Evolutionary conservation across 768 basidiomycete genomes (phyloP), one percentile per base, ranked within the genome.

Genomic region (Mycena leptocephala): DNA sequence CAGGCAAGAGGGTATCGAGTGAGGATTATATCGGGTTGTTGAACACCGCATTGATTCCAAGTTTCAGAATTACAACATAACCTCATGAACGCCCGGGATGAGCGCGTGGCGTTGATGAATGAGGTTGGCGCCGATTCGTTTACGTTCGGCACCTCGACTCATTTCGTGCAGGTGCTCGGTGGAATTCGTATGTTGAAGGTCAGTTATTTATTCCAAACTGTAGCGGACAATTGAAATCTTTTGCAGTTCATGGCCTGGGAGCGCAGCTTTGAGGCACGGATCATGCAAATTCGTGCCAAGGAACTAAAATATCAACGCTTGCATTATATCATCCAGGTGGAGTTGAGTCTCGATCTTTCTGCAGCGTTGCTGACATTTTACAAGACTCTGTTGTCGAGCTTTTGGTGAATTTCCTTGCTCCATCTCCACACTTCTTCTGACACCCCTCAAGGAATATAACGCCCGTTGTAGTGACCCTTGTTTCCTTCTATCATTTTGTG

Each of bases 121-220:
- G 94, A 95, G 89, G 89, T 94, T 70, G 81, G 91, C 16, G n/a
- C n/a, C n/a, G n/a, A n/a, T n/a, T n/a, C n/a, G n/a, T n/a, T n/a
- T n/a, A n/a, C n/a, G n/a, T n/a, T n/a, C n/a, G n/a, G n/a, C 89
- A 90, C 43, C 89, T 91, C 92, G 83, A 71, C 92, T 83, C 70
- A 43, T 64, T 16, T 70, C 14, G 62, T 22, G 24, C 74, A 97
- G 93, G 92, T 97, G 75, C 87, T 97, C 14, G 95, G 96, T 63
- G 96, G 91, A 13, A 97, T 97, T 72, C 91, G 96, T 39, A 97
- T 97, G 96, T 91, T 97, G 76, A 97, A 97, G 81, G 88, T 88
- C 58, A 8, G 35, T 58, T 32, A 7, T 32, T 58, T 5, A 6
- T 46, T 20, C 43, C 43, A 20, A 9, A 6, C 18, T 6, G 43